Evolutionary conservation across 2,329 filamentous ascomycete species (phyloP).

Genomic region (Cladophialophora chaetospira): DNA sequence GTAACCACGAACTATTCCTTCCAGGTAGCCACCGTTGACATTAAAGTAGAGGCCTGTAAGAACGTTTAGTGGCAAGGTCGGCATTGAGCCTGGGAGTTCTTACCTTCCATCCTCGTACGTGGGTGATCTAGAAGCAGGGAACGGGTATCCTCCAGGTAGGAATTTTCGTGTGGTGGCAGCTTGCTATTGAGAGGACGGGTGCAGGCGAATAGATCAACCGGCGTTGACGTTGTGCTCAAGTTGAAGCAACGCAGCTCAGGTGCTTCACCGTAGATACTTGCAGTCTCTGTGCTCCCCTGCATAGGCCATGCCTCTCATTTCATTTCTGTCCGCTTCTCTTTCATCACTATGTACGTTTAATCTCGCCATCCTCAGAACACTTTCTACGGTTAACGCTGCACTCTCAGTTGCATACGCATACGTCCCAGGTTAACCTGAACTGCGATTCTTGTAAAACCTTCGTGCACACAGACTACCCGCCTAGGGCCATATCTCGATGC

Average conservation of each 20-base stretch:
- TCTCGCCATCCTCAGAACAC: no score
- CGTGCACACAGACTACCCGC: no score
- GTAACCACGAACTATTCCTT: slow-evolving; percentile 96
- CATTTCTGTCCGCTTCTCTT: not conserved
- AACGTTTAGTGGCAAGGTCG: slow-evolving; percentile 8
- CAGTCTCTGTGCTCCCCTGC: not conserved
- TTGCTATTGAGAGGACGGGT: slow-evolving; percentile 3
- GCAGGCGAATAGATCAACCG: slow-evolving; percentile 19
- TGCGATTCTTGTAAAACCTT: no score
- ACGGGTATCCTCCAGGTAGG: not conserved
- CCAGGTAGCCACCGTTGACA: slow-evolving; percentile 90
- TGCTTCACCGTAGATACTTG: not conserved
- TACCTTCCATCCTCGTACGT: slow-evolving; percentile 28
- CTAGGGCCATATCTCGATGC: no score
- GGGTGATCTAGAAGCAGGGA: not conserved
- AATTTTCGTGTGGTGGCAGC: not conserved
- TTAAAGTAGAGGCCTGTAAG: slow-evolving; percentile 79
- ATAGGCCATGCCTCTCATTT: not conserved
- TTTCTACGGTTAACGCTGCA: no score
- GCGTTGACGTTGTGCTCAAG: not conserved
- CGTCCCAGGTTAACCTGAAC: no score
- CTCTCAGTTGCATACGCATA: no score
- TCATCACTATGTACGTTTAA: no score
- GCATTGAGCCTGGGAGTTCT: not conserved
- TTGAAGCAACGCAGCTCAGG: not conserved